A percentile compares a stretch with the other conserved stretches of the same genome.
These are phyloP conservation scores for Spizellomyces sp. DNA, from an alignment of 192 early-diverging fungal genomes.

Conservation along the genomic window DNA sequence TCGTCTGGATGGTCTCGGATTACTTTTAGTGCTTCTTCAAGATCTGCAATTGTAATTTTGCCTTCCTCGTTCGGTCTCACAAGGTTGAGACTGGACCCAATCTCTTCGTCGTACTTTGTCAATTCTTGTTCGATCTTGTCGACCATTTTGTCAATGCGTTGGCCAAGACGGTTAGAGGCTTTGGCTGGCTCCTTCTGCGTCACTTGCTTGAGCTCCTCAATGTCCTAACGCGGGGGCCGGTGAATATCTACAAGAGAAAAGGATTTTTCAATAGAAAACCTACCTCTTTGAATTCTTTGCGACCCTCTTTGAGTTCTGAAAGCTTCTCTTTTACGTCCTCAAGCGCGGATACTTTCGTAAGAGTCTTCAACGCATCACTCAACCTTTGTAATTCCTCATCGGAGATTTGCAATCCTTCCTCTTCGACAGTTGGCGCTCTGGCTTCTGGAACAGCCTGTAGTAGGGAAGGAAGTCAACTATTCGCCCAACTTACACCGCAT, in stretches of 20 bases:
- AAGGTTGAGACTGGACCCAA: constrained; percentile 65
- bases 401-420: constrained; percentile 32
- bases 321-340: constrained; percentile 47
- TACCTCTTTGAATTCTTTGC: constrained; percentile 53
- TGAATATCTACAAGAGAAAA: constrained; percentile 12
- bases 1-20: constrained; percentile 70
- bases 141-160: constrained; percentile 81
- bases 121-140: constrained; percentile 72
- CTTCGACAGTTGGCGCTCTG: not conserved
- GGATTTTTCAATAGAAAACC: not conserved
- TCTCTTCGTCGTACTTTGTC: constrained; percentile 62
- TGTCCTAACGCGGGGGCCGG: constrained; percentile 35
- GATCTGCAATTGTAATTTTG: constrained; percentile 64
- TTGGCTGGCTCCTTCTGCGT: constrained; percentile 59
- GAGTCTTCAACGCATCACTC: constrained; percentile 50
- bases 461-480: not conserved
- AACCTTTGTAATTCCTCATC: constrained; percentile 46
- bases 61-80: constrained; percentile 70
- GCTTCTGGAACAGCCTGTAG: constrained; percentile 3
- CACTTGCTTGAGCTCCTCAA: constrained; percentile 54
- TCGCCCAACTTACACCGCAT: too few species aligned
- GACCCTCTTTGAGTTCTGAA: constrained; percentile 49
- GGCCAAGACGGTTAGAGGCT: constrained; percentile 58
- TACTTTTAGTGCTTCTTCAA: constrained; percentile 68
- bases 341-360: constrained; percentile 48